Percentiles rank a stretch among this genome's conserved stretches.
These are phyloP conservation scores for Hygrophila difformis DNA, from an alignment of 257 asterid genomes.

Conservation along the genomic window DNA sequence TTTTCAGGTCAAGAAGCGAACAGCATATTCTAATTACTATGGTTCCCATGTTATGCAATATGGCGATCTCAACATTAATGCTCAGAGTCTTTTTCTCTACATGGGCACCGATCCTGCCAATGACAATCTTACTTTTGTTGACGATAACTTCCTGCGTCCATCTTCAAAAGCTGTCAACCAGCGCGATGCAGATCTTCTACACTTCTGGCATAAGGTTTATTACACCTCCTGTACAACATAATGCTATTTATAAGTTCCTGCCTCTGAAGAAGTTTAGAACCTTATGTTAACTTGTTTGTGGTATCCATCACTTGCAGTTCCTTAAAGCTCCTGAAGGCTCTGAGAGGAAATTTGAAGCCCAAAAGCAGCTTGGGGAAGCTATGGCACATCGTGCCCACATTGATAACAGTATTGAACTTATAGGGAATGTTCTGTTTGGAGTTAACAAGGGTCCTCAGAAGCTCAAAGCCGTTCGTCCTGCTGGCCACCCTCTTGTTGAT, in stretches of 20 bases:
- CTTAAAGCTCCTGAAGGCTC: slow-evolving; percentile 78
- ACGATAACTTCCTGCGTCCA: slow-evolving; percentile 41
- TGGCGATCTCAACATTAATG: slow-evolving; percentile 52
- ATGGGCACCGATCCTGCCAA: slow-evolving; percentile 86
- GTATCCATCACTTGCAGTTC: slow-evolving; percentile 22
- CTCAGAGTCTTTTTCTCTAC: slow-evolving; percentile 43
- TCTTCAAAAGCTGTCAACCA: slow-evolving; percentile 57
- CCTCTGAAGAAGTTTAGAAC: too few species aligned
- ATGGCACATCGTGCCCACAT: slow-evolving; percentile 74
- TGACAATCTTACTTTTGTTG: slow-evolving; percentile 50
- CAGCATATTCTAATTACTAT: slow-evolving; percentile 46
- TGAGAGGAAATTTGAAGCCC: slow-evolving; percentile 68
- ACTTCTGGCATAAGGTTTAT: slow-evolving; percentile 85
- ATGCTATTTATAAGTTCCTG: too few species aligned
- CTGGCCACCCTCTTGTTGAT: slow-evolving; percentile 84
- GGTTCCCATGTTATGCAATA: slow-evolving; percentile 97
- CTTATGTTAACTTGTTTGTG: too few species aligned
- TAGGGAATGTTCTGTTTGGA: slow-evolving; percentile 84
- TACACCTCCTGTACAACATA: neutral
- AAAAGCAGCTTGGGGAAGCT: slow-evolving; percentile 70
- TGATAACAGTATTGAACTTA: slow-evolving; percentile 56
- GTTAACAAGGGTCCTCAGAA: slow-evolving; percentile 53
- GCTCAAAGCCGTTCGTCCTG: slow-evolving; percentile 43
- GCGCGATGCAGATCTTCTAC: slow-evolving; percentile 90
- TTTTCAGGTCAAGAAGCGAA: slow-evolving; percentile 69